Evolutionary conservation across 23 red algal genomes (phyloP).

Genomic region (Gracilaria gracilis): DNA sequence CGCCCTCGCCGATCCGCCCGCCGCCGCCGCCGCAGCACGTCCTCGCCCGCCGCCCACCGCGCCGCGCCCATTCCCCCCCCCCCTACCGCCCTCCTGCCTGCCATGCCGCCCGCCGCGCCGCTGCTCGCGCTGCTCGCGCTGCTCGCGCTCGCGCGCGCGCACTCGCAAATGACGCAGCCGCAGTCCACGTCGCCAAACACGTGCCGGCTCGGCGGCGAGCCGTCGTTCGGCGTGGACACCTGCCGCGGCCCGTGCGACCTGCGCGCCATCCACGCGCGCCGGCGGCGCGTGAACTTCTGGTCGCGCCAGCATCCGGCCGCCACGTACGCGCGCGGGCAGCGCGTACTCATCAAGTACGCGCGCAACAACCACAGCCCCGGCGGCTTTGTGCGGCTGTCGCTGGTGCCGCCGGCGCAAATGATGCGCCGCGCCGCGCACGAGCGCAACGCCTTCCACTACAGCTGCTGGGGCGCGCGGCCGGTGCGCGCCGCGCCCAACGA

Average conservation of each 20-base stretch:
- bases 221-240: conserved; percentile 2
- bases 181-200: conserved; percentile 33
- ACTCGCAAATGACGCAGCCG: conserved; percentile 60
- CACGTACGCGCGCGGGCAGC: conserved; percentile 36
- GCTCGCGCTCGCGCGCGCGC: neutral
- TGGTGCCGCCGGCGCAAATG: conserved; percentile 28
- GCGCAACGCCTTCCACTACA: conserved; percentile 70
- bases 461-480: conserved; percentile 73
- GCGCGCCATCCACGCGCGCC: conserved; percentile 15
- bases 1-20: no score
- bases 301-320: conserved; percentile 40
- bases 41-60: no score
- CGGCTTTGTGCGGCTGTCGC: conserved; percentile 65
- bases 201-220: conserved; percentile 50
- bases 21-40: no score
- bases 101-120: no score
- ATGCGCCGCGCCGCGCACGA: conserved; percentile 36
- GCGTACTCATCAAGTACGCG: conserved; percentile 27
- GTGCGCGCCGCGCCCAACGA: neutral
- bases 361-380: conserved; percentile 74
- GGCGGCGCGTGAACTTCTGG: conserved; percentile 25
- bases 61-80: no score
- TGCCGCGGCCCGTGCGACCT: conserved; percentile 58
- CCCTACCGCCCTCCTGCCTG: no score
- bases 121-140: neutral